phyloP scores from a whole-genome alignment of 1,139 yeast genomes.

The Blastobotrys elegans region DNA sequence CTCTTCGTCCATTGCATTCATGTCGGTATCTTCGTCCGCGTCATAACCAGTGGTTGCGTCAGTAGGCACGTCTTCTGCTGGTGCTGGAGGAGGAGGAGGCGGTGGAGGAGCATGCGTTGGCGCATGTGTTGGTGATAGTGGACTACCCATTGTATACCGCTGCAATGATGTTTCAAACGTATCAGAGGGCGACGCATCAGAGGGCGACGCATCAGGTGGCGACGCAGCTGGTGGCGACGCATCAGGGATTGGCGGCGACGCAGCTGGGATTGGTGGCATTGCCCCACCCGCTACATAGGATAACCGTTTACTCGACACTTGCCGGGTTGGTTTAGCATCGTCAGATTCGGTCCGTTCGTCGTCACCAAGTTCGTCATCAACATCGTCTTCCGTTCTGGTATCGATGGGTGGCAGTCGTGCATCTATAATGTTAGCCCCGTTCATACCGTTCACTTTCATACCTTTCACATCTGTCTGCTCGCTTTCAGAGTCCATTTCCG shows the following conservation, averaged over 20 bases:
- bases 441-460: background rate
- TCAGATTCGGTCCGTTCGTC: slow-evolving; percentile 35
- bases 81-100: slow-evolving; percentile 14
- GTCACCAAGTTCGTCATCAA: slow-evolving; percentile 31
- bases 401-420: slow-evolving; percentile 5
- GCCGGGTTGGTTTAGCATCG: too few relatives aligned
- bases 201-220: slow-evolving; percentile 12
- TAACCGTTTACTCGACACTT: slow-evolving; percentile 18
- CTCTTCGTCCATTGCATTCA: slow-evolving; percentile 22
- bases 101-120: slow-evolving; percentile 19
- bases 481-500: background rate
- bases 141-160: slow-evolving; percentile 8
- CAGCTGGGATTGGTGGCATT: slow-evolving; percentile 27
- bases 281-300: slow-evolving; percentile 28
- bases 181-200: slow-evolving; percentile 9
- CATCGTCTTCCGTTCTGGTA: slow-evolving; percentile 15
- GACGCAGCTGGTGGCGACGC: slow-evolving; percentile 13
- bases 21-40: slow-evolving; percentile 47
- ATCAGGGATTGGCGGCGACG: slow-evolving; percentile 6
- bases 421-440: background rate
- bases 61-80: slow-evolving; percentile 7
- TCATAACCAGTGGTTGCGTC: slow-evolving; percentile 45
- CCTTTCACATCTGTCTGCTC: background rate
- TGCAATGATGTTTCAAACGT: too few relatives aligned
- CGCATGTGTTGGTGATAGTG: slow-evolving; percentile 11